phyloP scores from a whole-genome alignment of 2,329 filamentous ascomycete species.

The Fusarium algeriense region DNA sequence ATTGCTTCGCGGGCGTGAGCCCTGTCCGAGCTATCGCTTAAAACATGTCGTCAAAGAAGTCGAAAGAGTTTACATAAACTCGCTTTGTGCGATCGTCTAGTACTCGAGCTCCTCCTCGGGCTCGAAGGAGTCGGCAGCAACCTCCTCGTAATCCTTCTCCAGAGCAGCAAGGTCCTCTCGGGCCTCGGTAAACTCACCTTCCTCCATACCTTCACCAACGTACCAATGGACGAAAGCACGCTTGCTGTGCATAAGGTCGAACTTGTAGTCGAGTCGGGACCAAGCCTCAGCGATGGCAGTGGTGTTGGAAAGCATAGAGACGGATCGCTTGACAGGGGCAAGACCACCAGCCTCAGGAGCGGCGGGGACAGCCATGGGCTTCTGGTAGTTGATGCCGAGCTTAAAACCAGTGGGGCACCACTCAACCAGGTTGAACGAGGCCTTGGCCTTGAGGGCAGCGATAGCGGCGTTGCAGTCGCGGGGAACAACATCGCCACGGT shows the following conservation, averaged over 20 bases:
- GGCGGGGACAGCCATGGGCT: conserved; percentile 69
- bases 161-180: conserved; percentile 87
- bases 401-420: conserved; percentile 84
- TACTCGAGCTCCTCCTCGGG: conserved; percentile 80
- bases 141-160: conserved; percentile 90
- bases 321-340: conserved; percentile 71
- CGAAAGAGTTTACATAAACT: conserved; percentile 38
- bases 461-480: conserved; percentile 77
- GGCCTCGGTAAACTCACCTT: conserved; percentile 89
- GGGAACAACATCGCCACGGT: conserved; percentile 78
- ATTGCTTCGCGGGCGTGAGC: conserved; percentile 31
- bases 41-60: conserved; percentile 40
- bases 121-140: conserved; percentile 78
- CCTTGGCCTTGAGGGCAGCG: conserved; percentile 75
- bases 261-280: conserved; percentile 79
- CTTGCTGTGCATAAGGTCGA: conserved; percentile 84
- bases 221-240: conserved; percentile 83
- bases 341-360: conserved; percentile 68
- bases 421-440: conserved; percentile 79
- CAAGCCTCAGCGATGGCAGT: conserved; percentile 80
- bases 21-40: conserved; percentile 28
- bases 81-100: conserved; percentile 61
- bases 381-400: conserved; percentile 81
- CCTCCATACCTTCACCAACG: conserved; percentile 92
- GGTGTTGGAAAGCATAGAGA: conserved; percentile 81